Conservation (phyloP, 805 yeast genomes). For the Metschnikowia hibisci region DNA sequence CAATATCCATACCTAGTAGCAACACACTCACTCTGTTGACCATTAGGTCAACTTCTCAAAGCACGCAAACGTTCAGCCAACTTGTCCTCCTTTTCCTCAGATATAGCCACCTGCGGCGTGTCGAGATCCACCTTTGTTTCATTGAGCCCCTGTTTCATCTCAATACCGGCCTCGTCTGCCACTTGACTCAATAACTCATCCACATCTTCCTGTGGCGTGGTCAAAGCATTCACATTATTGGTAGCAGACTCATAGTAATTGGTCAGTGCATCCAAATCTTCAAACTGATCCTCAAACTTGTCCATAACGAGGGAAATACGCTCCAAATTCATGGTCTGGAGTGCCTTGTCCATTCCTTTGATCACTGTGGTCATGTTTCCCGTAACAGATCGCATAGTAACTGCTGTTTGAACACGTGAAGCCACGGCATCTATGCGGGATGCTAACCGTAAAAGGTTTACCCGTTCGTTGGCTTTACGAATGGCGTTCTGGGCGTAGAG, state of each 20-base stretch:
- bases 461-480: conserved; percentile 80
- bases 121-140: conserved; percentile 52
- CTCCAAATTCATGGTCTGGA: conserved; percentile 93
- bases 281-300: conserved; percentile 92
- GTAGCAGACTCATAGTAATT: conserved; percentile 92
- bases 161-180: conserved; percentile 97
- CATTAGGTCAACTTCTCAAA: conserved; percentile 43
- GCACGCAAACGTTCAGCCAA: conserved; percentile 89
- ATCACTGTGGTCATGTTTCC: conserved; percentile 93
- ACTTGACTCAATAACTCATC: conserved; percentile 86
- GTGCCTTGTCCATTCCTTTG: conserved; percentile 92
- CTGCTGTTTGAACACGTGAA: conserved; percentile 94
- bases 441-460: conserved; percentile 75
- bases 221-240: conserved; percentile 77
- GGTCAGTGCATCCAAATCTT: conserved; percentile 90
- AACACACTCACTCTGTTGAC: not conserved
- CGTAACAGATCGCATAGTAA: conserved; percentile 93
- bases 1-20: too few species aligned
- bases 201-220: conserved; percentile 94
- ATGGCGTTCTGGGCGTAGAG: conserved; percentile 95
- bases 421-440: conserved; percentile 96
- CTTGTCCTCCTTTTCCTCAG: conserved; percentile 78
- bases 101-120: conserved; percentile 39
- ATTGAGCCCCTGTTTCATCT: conserved; percentile 77
- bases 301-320: conserved; percentile 94